Evolutionary conservation across 192 early-diverging fungal genomes (phyloP).

Genomic region (Nowakowskiella sp.): DNA sequence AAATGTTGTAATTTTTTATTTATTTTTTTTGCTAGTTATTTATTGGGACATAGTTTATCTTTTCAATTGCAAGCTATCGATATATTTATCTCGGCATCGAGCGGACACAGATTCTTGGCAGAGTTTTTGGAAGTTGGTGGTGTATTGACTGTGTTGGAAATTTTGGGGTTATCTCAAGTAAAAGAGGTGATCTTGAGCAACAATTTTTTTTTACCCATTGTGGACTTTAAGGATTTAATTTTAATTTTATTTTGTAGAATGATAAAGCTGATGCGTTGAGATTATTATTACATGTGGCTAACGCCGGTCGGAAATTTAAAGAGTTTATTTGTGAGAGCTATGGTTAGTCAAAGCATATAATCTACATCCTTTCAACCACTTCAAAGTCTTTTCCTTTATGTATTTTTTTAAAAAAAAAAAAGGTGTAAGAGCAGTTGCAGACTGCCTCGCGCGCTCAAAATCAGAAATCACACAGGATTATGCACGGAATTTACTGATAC

Average conservation of each 20-base stretch:
- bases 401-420: not conserved
- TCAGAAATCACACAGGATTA: constrained; percentile 53
- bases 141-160: constrained; percentile 51
- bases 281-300: constrained; percentile 40
- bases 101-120: constrained; percentile 48
- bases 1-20: constrained; percentile 3
- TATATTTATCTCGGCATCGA: constrained; percentile 49
- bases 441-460: constrained; percentile 46
- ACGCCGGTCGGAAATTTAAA: constrained; percentile 49
- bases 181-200: constrained; percentile 38
- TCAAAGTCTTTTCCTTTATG: not conserved
- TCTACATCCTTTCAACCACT: too few relatives aligned
- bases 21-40: constrained; percentile 22
- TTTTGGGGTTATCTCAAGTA: constrained; percentile 44
- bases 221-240: constrained; percentile 6
- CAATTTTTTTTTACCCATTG: not conserved
- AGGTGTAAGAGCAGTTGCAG: constrained; percentile 46
- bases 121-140: constrained; percentile 63
- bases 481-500: constrained; percentile 34
- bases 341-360: constrained; percentile 29
- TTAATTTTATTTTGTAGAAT: constrained; percentile 20
- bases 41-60: constrained; percentile 40
- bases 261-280: constrained; percentile 50
- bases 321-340: constrained; percentile 63
- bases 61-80: constrained; percentile 46